Evolutionary conservation across 2,329 filamentous ascomycete species (phyloP), one percentile per base, ranked within the genome.

Genomic region (Laburnicola sp.): DNA sequence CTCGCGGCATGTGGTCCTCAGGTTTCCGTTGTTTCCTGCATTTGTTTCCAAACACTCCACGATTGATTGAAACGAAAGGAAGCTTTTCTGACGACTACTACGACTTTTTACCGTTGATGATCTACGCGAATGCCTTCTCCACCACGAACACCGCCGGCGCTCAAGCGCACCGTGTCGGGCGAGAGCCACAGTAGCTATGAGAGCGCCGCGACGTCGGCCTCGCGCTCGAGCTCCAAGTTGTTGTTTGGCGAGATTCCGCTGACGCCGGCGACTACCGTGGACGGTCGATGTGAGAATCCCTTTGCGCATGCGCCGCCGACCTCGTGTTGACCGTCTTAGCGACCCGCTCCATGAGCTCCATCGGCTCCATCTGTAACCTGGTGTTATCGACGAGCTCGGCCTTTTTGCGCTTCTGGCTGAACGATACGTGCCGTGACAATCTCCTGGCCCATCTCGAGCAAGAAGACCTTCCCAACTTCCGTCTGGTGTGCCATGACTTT

Each of bases 401-500:
- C 8, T 79, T 80, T 56, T 69, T 79, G 54, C 72, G 75, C 50
- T 78, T 80, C 66, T 80, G 78, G 78, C 67, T 78, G 34, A 74
- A 74, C 44, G 77, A 79, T 46, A 61, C 64, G 45, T 78, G 76
- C 60, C 77, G 77, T 54, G 72, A 78, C 31, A 70, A 64, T 25
- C 66, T 80, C 30, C 70, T 80, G 10, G 71, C 71, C 16, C 68
- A 73, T 38, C 56, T 78, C 7, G 68, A 75, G 9, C 62, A 69
- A 36, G 64, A 70, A 35, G 76, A 79, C 52, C 65, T 80, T 26
- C 68, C 72, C 35, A 74, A 68, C 59, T 61, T 91, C 46, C 84
- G 88, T 53, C 79, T 87, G 48, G 80, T 85, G 62, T 88, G 83
- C 63, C 85, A 86, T 63, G 85, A 87, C 61, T 87, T 85, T 74